Conservation (phyloP, 352 stramenopile species). For the Peronosclerospora sorghi region DNA sequence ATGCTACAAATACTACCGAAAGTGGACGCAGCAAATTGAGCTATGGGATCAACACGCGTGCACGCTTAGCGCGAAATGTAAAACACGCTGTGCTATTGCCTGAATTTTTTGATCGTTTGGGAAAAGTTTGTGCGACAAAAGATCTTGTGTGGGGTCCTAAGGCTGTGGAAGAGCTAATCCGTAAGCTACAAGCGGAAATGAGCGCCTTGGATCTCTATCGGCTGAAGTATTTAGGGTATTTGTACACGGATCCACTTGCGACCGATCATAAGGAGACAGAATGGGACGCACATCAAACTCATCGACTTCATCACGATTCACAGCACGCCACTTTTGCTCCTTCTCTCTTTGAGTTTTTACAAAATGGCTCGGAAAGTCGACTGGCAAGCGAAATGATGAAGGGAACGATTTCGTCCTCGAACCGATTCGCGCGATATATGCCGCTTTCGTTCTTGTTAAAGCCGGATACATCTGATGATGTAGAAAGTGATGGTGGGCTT, state of each 20-base stretch:
- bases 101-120: slow-evolving; percentile 79
- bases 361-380: slow-evolving; percentile 48
- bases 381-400: slow-evolving; percentile 61
- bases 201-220: slow-evolving; percentile 64
- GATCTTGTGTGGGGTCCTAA: slow-evolving; percentile 71
- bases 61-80: slow-evolving; percentile 52
- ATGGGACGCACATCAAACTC: slow-evolving; percentile 25
- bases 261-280: slow-evolving; percentile 41
- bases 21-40: slow-evolving; percentile 58
- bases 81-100: slow-evolving; percentile 78
- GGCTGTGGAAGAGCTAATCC: slow-evolving; percentile 62
- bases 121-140: slow-evolving; percentile 65
- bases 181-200: slow-evolving; percentile 61
- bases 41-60: slow-evolving; percentile 65
- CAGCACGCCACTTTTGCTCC: slow-evolving; percentile 44
- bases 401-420: slow-evolving; percentile 68
- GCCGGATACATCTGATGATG: slow-evolving; percentile 52
- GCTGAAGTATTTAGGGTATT: slow-evolving; percentile 69
- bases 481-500: slow-evolving; percentile 48
- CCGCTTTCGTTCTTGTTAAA: slow-evolving; percentile 70
- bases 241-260: slow-evolving; percentile 70
- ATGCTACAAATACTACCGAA: slow-evolving; percentile 58
- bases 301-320: slow-evolving; percentile 14
- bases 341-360: slow-evolving; percentile 67
- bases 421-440: slow-evolving; percentile 70